phyloP scores from a whole-genome alignment of 2,329 filamentous ascomycete species.

The Hypoxylon sp. region DNA sequence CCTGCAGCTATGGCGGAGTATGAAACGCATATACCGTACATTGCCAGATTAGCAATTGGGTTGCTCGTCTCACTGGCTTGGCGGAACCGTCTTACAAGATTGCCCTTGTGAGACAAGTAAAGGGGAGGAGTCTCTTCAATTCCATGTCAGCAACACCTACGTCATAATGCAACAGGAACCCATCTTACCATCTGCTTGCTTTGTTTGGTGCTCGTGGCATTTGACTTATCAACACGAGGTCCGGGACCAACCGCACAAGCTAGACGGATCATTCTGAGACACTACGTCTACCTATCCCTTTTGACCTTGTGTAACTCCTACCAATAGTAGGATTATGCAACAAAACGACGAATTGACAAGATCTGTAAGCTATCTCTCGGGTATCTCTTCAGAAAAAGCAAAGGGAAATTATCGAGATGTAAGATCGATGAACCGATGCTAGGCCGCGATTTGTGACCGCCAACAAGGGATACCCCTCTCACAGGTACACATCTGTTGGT shows the following conservation, averaged over 20 bases:
- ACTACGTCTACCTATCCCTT: too few relatives aligned
- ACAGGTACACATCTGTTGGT: too few relatives aligned
- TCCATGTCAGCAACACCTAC: slow-evolving; percentile 15
- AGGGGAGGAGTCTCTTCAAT: slow-evolving; percentile 14
- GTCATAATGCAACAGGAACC: slow-evolving; percentile 26
- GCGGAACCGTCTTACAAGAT: slow-evolving; percentile 22
- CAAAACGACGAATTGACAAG: slow-evolving; percentile 21
- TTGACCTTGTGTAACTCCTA: slow-evolving; percentile 29
- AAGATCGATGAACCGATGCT: slow-evolving; percentile 34
- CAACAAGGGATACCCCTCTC: slow-evolving; percentile 28
- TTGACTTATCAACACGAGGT: slow-evolving; percentile 29
- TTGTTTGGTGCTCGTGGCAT: slow-evolving; percentile 22
- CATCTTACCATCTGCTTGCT: slow-evolving; percentile 19
- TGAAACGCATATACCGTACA: too few relatives aligned
- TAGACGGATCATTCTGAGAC: background rate
- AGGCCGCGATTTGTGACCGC: slow-evolving; percentile 27
- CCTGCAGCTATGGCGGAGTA: background rate
- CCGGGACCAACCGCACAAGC: slow-evolving; percentile 8
- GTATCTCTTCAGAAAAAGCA: slow-evolving; percentile 24
- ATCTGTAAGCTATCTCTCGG: slow-evolving; percentile 25
- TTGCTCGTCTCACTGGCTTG: too few relatives aligned
- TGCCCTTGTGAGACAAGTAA: slow-evolving; percentile 12
- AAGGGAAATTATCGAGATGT: slow-evolving; percentile 22
- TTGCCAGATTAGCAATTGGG: too few relatives aligned
- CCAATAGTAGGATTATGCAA: slow-evolving; percentile 5